Evolutionary conservation across 768 basidiomycete species (phyloP).

Genomic region (Crucibulum laeve): DNA sequence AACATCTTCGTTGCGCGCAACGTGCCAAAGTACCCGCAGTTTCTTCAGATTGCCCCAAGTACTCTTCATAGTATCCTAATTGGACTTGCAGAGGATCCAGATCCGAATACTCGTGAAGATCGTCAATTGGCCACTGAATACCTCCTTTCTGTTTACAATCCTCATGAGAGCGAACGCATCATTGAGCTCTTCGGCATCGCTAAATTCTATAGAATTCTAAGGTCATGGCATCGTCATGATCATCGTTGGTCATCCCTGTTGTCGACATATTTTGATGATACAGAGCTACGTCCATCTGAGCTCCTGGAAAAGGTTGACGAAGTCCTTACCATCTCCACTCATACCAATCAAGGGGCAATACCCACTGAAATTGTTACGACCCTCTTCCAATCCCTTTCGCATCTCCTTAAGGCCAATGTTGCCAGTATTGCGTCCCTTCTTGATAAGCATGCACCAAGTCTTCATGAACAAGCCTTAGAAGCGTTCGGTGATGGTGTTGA

Average conservation of each 20-base stretch:
- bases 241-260: slow-evolving; percentile 72
- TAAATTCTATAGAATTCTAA: slow-evolving; percentile 88
- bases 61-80: slow-evolving; percentile 73
- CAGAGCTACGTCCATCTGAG: slow-evolving; percentile 51
- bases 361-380: slow-evolving; percentile 52
- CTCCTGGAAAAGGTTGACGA: slow-evolving; percentile 66
- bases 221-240: slow-evolving; percentile 75
- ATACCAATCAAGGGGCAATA: slow-evolving; percentile 42
- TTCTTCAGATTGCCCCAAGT: slow-evolving; percentile 62
- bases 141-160: slow-evolving; percentile 87
- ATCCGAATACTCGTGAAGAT: slow-evolving; percentile 82
- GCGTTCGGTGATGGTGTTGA: slow-evolving; percentile 34
- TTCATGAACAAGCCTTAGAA: slow-evolving; percentile 64
- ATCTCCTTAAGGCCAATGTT: slow-evolving; percentile 59
- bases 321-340: slow-evolving; percentile 45
- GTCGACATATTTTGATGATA: slow-evolving; percentile 71
- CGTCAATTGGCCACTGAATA: slow-evolving; percentile 94
- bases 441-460: slow-evolving; percentile 58
- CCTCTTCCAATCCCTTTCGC: slow-evolving; percentile 56
- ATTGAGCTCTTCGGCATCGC: slow-evolving; percentile 70
- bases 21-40: slow-evolving; percentile 94
- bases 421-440: slow-evolving; percentile 67
- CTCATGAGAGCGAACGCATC: slow-evolving; percentile 69
- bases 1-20: slow-evolving; percentile 97
- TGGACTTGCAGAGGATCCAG: slow-evolving; percentile 70